These are phyloP conservation scores for Coemansia sp. DNA, from an alignment of 192 early-diverging fungal species.

Conservation along the genomic window DNA sequence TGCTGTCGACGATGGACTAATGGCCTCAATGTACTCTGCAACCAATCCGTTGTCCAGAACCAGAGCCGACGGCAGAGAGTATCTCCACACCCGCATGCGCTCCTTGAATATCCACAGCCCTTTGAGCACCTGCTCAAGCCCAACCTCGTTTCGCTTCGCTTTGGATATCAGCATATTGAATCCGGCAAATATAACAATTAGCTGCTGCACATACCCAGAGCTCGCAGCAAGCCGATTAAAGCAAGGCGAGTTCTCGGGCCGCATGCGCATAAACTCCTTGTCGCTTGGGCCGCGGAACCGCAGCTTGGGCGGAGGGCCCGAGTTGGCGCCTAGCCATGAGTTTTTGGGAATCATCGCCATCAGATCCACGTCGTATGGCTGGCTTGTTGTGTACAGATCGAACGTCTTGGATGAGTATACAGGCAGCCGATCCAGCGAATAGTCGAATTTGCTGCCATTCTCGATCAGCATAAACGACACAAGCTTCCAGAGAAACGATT, in stretches of 20 bases:
- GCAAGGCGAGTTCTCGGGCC: constrained; percentile 42
- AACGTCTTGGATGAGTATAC: constrained; percentile 52
- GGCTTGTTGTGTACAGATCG: constrained; percentile 32
- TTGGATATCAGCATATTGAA: constrained; percentile 22
- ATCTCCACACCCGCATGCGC: constrained; percentile 47
- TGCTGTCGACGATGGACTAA: constrained; percentile 24
- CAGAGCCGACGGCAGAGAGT: constrained; percentile 30
- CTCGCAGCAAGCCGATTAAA: constrained; percentile 25
- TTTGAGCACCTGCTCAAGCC: constrained; percentile 26
- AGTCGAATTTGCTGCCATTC: constrained; percentile 3
- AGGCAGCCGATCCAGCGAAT: constrained; percentile 25
- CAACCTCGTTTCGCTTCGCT: constrained; percentile 24
- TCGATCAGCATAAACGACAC: constrained; percentile 39
- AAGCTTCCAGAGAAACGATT: constrained; percentile 46
- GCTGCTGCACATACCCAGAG: constrained; percentile 38
- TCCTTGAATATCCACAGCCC: constrained; percentile 44
- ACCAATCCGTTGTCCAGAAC: constrained; percentile 33
- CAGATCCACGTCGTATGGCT: constrained; percentile 40
- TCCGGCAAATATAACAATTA: constrained; percentile 35
- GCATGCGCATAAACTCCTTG: constrained; percentile 31
- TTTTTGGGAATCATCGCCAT: constrained; percentile 36
- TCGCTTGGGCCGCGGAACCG: constrained; percentile 46
- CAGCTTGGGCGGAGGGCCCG: constrained; percentile 2
- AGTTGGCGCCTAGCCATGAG: constrained; percentile 28
- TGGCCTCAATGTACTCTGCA: constrained; percentile 29